Evolutionary conservation across 208 protist species (phyloP), one percentile per base, ranked within the genome.

Genomic region (Crithidia bombi): DNA sequence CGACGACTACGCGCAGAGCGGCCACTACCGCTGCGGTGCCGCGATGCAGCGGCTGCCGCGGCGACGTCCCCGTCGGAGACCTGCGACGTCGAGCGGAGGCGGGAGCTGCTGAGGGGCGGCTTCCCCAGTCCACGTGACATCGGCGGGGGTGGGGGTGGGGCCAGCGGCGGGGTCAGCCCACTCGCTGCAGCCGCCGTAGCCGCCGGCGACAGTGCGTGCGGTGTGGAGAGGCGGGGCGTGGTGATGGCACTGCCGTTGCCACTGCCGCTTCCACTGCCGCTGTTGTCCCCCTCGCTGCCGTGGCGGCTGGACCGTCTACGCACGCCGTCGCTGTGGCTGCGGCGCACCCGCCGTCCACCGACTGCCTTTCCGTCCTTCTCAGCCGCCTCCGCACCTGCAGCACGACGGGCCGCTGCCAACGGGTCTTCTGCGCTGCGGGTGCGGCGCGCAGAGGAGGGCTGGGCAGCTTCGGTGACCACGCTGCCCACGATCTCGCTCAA

Each of bases 41-140:
- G 70, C 51, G 38, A 36, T 19, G 43, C 39, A 26, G 58, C 26
- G 44, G 35, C 36, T 12, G 26, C 15, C 25, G 61, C 47, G 14
- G 64, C 11, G 7, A 58, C 14, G 30, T 35, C 55, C 5, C 33
- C 26, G 44, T 44, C 57, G 3, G 39, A 51, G 15, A 28, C 39
- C 1, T 49, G 51, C 17, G 56, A 52, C 10, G 65, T 66, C 44
- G 63, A 67, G 25, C 41, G 71, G 14, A 76, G 69, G 6, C 81
- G 81, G 1, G 74, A 75, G 54, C 84, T n/a, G n/a, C n/a, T 86
- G 51, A 89, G 78, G 32, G 84, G 84, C 9, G 84, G 84, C 41
- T 86, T 85, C 52, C 84, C 84, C 11, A 81, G 69, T 73, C 78
- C 26, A 54, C 61, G 46, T 25, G 51, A 14, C 55, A 70, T 36